Base-by-base conservation (phyloP, 495 filamentous ascomycete species). In the Penicillium daleae region DNA sequence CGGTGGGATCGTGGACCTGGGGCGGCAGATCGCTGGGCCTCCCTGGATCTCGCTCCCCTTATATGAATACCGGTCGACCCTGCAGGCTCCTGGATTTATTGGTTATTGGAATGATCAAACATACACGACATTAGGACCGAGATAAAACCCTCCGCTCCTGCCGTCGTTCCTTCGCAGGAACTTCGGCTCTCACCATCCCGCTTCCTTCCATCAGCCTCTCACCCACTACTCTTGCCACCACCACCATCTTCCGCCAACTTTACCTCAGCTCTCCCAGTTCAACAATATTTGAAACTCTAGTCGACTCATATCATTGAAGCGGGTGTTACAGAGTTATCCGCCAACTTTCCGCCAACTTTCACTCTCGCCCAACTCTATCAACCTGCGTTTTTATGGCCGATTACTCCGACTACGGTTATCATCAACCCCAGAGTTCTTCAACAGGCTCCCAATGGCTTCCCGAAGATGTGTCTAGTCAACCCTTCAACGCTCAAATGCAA, bases 1-100 rank as follows among this genome's bases (percentile, higher is more conserved):
- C 64, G 61, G 63, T 72, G 71, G 70, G 68, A 78, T 78, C 76
- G 72, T 76, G 74, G 71, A 75, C 67, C 72, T 68, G 75, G 69
- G 75, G 71, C 73, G 71, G 68, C 67, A 76, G 76, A 78, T 78
- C 74, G 59, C 40, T 62, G 59, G 49, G 56, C 33, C 65, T 69
- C 68, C 70, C 66, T 71, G 66, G 65, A 68, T 71, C 70, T 63
- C 49, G 15, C 24, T 52, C 49, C 67, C 65, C 59, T 65, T 65
- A 70, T 66, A 70, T 52, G 27, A 15, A 42, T n/a, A 12, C 26
- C 37, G 40, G 22, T 49, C 37, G 9, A 49, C 27, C 19, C 49
- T 24, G 42, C 42, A 24, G 42, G 19, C 19, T 46, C 42, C 42
- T 44, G 42, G 19, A 6, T 24, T 46, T n/a, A n/a, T n/a, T n/a